Percentiles rank a stretch among this genome's conserved stretches.
phyloP scores from a whole-genome alignment of 2,329 filamentous ascomycete species.

The Chaetomium sp. region DNA sequence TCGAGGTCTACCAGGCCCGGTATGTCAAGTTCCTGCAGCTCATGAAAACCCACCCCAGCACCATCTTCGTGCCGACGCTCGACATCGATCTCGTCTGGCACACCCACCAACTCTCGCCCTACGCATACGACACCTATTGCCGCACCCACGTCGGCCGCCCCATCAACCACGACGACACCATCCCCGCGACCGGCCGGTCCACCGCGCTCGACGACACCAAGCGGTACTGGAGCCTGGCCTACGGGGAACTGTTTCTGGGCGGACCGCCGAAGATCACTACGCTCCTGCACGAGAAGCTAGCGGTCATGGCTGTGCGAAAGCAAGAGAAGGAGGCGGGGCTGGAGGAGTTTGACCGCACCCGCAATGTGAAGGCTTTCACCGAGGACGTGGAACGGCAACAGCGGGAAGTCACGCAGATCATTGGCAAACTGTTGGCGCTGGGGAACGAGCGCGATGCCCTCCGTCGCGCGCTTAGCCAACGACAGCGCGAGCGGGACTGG shows the following conservation, averaged over 20 bases:
- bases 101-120: constrained; percentile 13
- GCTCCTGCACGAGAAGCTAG: background rate
- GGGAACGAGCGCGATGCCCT: background rate
- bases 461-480: background rate
- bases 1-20: background rate
- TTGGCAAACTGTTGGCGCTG: background rate
- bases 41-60: background rate
- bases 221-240: background rate
- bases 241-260: constrained; percentile 1
- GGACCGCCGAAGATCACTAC: background rate
- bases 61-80: constrained; percentile 10
- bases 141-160: constrained; percentile 2
- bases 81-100: constrained; percentile 18
- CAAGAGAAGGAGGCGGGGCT: background rate
- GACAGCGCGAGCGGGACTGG: background rate
- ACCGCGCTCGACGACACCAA: background rate
- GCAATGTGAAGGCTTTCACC: background rate
- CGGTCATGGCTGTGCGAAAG: too few relatives aligned
- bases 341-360: background rate
- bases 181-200: background rate
- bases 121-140: constrained; percentile 10
- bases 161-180: constrained; percentile 13
- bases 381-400: background rate
- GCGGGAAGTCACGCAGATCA: background rate
- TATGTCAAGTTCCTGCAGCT: constrained; percentile 11